phyloP scores from a whole-genome alignment of 495 filamentous ascomycete species.

The Trypethelium eluteriae region DNA sequence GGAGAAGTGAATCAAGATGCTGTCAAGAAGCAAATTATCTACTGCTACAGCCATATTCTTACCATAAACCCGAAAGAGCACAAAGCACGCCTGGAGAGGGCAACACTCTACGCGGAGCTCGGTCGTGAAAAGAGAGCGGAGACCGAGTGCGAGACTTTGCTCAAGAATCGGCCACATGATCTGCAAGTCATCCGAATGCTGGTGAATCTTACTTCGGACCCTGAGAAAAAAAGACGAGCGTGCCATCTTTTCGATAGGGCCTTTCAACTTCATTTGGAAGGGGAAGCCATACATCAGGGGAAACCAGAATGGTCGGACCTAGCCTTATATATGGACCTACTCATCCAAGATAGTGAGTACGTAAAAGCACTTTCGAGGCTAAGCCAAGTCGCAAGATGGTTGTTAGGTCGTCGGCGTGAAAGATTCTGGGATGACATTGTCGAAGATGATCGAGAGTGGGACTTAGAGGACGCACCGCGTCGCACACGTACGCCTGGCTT shows the following conservation, averaged over 20 bases:
- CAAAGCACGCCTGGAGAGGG: slow-evolving; percentile 53
- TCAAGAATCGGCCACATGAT: slow-evolving; percentile 53
- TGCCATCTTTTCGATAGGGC: slow-evolving; percentile 52
- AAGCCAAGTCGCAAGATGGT: slow-evolving; percentile 68
- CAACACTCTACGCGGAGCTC: slow-evolving; percentile 51
- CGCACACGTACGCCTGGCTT: slow-evolving; percentile 51
- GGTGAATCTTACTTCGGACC: slow-evolving; percentile 57
- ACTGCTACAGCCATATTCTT: slow-evolving; percentile 65
- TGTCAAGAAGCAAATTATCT: slow-evolving; percentile 44
- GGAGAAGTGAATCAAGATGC: slow-evolving; percentile 39
- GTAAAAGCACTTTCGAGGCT: slow-evolving; percentile 55
- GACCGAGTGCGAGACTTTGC: slow-evolving; percentile 54
- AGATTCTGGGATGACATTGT: slow-evolving; percentile 68
- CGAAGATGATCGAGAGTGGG: slow-evolving; percentile 89
- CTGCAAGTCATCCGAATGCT: slow-evolving; percentile 53
- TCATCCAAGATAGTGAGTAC: slow-evolving; percentile 41
- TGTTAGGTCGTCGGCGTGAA: slow-evolving; percentile 68
- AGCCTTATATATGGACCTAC: slow-evolving; percentile 75
- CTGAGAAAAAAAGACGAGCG: slow-evolving; percentile 49
- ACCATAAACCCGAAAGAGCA: slow-evolving; percentile 51
- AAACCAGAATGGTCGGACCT: slow-evolving; percentile 74
- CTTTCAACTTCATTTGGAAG: slow-evolving; percentile 48
- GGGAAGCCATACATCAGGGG: slow-evolving; percentile 41
- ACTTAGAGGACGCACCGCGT: slow-evolving; percentile 61
- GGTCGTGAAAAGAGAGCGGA: slow-evolving; percentile 51